Evolutionary conservation across 108 stramenopile species (phyloP).

Genomic region (Aurantiochytrium sp.): DNA sequence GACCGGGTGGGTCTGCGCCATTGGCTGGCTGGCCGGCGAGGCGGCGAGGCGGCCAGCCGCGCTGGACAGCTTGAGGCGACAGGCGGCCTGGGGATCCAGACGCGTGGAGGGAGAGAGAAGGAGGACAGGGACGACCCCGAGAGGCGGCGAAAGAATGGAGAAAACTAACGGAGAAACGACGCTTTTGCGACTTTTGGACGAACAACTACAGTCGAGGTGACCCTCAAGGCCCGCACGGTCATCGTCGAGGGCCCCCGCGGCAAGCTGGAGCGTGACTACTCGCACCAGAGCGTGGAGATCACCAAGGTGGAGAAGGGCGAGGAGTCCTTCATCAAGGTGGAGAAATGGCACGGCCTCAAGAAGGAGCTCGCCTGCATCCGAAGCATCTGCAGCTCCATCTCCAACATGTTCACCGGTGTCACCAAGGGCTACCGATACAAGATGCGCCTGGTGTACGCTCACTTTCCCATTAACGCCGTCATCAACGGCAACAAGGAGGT

Average conservation of each 20-base stretch:
- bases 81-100: too few relatives aligned
- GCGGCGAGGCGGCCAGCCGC: too few relatives aligned
- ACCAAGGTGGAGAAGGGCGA: conserved; percentile 47
- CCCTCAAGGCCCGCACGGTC: conserved; percentile 71
- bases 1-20: too few relatives aligned
- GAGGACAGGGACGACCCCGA: too few relatives aligned
- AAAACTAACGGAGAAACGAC: too few relatives aligned
- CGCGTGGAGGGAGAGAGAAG: too few relatives aligned
- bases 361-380: conserved; percentile 94
- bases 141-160: too few relatives aligned
- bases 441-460: conserved; percentile 98
- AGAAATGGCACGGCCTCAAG: conserved; percentile 94
- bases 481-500: conserved; percentile 50
- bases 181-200: not conserved
- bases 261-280: conserved; percentile 78
- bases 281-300: conserved; percentile 82
- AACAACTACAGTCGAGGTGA: conserved; percentile 63
- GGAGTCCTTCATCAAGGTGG: conserved; percentile 70
- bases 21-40: too few relatives aligned
- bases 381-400: conserved; percentile 94
- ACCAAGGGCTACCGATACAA: conserved; percentile 97
- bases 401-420: conserved; percentile 98
- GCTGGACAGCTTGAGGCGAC: too few relatives aligned
- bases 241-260: conserved; percentile 89
- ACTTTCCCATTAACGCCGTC: conserved; percentile 98